Base-by-base conservation (phyloP, 2,329 filamentous ascomycete species). In the Penicillium sp. region DNA sequence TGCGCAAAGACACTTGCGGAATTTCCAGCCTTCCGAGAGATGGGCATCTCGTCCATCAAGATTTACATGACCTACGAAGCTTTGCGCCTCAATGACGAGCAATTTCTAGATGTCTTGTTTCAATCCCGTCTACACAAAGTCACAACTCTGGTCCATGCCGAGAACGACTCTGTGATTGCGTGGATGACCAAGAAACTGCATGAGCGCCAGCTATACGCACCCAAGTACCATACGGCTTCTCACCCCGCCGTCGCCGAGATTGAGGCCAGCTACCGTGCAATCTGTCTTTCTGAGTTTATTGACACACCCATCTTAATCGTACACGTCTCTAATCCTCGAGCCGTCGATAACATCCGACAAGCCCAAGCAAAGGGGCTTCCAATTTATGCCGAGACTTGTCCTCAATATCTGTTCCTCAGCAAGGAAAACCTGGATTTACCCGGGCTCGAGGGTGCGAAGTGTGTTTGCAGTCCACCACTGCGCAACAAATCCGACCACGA, bases 381-480 rank as follows among this genome's bases (percentile, higher is more conserved):
- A 0, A 75, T 85, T 23, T 81, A 82, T 60, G 83, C 80, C 2
- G 82, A 85, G 67, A 86, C 83, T 1, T 85, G 83, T 65, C 83
- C 83, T 3, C 83, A 85, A 56, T 85, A 86, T 61, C 75, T 85
- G 8, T 47, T 47, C 8, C 45, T 47, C 7, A 47, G 45, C 45
- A 47, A 4, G 19, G 27, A 47, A 17, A 47, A 23, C n/a, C n/a
- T 47, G 29, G 45, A 47, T 47, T 12, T 21, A 19, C 12, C 45
- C 17, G 45, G 45, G 7, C 45, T 47, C 1, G 45, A 33, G 1
- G 29, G 45, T 1, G 45, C 45, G 19, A 47, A 47, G 8, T 47
- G 29, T 17, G 19, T 47, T 47, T 47, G 45, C 4, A 47, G 45
- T 47, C 29, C 45, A 15, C 45, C 45, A 8, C 45, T 47, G 13